These are phyloP conservation scores for Aspergillus carbonarius DNA, from an alignment of 2,329 filamentous ascomycete genomes.

Conservation along the genomic window DNA sequence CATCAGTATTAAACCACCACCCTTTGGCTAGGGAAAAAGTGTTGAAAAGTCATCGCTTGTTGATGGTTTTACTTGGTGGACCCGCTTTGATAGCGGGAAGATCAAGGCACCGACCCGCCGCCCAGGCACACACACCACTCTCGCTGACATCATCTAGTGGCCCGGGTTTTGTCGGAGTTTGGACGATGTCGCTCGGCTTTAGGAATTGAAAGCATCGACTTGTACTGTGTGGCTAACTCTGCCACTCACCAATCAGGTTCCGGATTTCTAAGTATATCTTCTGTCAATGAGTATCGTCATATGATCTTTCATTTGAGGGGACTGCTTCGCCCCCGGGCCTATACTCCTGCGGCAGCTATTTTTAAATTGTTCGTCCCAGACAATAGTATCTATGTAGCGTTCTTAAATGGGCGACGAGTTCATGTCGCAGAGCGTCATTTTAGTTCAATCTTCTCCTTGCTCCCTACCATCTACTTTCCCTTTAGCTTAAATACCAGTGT, in stretches of 20 bases:
- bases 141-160: not conserved
- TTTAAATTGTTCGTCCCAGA: not conserved
- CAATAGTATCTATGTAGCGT: not conserved
- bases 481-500: not conserved
- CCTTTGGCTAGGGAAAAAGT: not conserved
- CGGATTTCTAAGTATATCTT: not conserved
- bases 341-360: not conserved
- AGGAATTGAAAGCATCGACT: not conserved
- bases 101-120: conserved; percentile 2
- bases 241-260: not conserved
- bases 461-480: too few relatives aligned
- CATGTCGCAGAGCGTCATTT: not conserved
- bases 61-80: not conserved
- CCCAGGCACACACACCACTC: not conserved
- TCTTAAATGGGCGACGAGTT: not conserved
- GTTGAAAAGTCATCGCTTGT: not conserved
- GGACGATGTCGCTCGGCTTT: not conserved
- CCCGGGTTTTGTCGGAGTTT: not conserved
- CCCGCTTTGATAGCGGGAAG: conserved; percentile 5
- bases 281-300: not conserved
- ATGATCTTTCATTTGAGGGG: not conserved
- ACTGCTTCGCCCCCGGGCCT: not conserved
- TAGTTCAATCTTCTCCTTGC: not conserved
- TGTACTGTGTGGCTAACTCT: not conserved
- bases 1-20: too few relatives aligned